Base-by-base conservation (phyloP, 1,284 basidiomycete genomes). In the Pseudozyma tsukubaensis region DNA sequence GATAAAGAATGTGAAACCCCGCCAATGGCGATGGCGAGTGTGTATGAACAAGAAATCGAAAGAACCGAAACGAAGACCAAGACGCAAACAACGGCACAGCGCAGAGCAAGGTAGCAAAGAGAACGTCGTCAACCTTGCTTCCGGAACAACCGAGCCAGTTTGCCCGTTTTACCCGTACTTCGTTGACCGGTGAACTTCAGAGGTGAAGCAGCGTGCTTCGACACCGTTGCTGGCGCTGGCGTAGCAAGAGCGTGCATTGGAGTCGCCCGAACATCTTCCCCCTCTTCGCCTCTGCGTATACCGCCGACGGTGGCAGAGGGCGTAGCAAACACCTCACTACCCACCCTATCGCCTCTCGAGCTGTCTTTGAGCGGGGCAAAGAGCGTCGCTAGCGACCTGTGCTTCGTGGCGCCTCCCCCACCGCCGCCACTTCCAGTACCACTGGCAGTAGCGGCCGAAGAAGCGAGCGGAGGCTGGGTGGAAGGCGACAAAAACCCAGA, bases 401-500 rank as follows among this genome's bases (percentile, higher is more conserved):
- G 59, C 35, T 58, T 69, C n/a, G 44, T 47, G 18, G 24, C 36
- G 18, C 40, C 35, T n/a, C 19, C 29, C 3, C 29, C 43, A 13
- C 34, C 18, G 39, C n/a, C n/a, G n/a, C n/a, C n/a, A n/a, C n/a
- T n/a, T n/a, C n/a, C n/a, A n/a, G 24, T 29, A 29, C 24, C 24
- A 29, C 3, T 6, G 6, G 24, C 24, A 6, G 24, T 6, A n/a
- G 2, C 11, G n/a, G 39, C 13, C 24, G 39, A 55, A 14, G 53
- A 36, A 2, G 44, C 40, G 19, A 56, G 14, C 5, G 53, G 29
- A 1, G 62, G 50, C 13, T 48, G 40, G 4, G 44, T 16, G 0
- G 70, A 65, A 3, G 70, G 24, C 24, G 24, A 72, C 7, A 72
- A 19, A 43, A 59, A 72, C 0, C 70, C 70, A 0, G 47, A 50